Conservation (phyloP, 305 asterid genomes). For the Galium porrigens region DNA sequence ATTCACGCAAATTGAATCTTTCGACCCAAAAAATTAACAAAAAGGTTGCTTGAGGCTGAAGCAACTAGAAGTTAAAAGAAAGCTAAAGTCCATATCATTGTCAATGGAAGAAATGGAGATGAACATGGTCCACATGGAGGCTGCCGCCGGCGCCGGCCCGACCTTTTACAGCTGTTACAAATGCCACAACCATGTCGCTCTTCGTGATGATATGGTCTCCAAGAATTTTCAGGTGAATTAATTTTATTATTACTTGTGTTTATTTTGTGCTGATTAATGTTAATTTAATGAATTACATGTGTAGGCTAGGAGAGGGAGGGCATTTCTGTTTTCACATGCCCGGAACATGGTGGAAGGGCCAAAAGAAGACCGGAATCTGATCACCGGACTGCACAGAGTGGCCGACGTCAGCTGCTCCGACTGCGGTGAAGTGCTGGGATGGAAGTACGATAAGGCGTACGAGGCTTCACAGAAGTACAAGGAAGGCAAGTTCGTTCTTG, state of each 20-base stretch:
- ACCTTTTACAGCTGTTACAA: slow-evolving; percentile 49
- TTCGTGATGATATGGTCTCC: slow-evolving; percentile 46
- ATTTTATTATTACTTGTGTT: no score
- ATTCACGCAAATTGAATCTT: background rate
- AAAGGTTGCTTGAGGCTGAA: slow-evolving; percentile 1
- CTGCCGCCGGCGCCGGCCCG: slow-evolving; percentile 21
- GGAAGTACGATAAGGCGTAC: slow-evolving; percentile 47
- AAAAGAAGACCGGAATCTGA: slow-evolving; percentile 34
- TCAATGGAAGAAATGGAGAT: slow-evolving; percentile 7
- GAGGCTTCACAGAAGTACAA: slow-evolving; percentile 41
- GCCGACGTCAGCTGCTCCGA: slow-evolving; percentile 39
- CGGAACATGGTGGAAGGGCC: slow-evolving; percentile 28
- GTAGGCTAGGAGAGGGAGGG: slow-evolving; percentile 28
- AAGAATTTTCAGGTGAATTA: slow-evolving; percentile 40
- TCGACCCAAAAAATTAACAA: background rate
- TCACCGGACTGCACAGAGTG: slow-evolving; percentile 42
- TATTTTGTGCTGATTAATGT: background rate
- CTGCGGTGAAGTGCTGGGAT: slow-evolving; percentile 42
- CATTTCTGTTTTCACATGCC: slow-evolving; percentile 38
- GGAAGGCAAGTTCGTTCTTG: slow-evolving; percentile 28
- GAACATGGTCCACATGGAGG: slow-evolving; percentile 3
- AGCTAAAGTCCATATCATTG: background rate
- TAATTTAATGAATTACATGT: background rate
- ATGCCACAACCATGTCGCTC: slow-evolving; percentile 42
- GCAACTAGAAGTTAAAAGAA: background rate